Evolutionary conservation across 1,139 yeast species (phyloP), one percentile per base, ranked within the genome.

Genomic region (Ogataea hybrid): DNA sequence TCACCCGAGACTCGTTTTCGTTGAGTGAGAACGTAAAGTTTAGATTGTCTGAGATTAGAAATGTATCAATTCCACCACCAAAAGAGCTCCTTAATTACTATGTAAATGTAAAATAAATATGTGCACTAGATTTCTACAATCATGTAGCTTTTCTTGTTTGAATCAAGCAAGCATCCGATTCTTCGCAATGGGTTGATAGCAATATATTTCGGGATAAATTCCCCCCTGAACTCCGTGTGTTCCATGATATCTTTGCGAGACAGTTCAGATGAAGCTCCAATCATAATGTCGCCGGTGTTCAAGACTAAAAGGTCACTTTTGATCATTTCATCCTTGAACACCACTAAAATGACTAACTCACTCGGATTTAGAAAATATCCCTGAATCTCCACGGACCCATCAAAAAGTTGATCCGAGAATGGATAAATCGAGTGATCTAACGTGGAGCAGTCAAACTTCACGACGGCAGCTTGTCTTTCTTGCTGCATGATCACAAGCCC

Each of bases 131-230:
- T 17, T 29, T 53, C 52, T 36, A 73, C 61, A 4, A 73, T 61
- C 8, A 62, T 45, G 53, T 73, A 76, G 34, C 64, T 64, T 42
- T 67, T 68, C 38, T 63, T 61, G 29, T 67, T 63, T 2, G 57
- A 46, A 41, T 73, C 77, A 20, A 75, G 51, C 21, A 75, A 46
- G 49, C 77, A 74, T 1, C 71, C 75, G 35, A 62, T 56, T 2
- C 56, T 49, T 34, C 65, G 53, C 18, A 35, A 22, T 1, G 50
- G 36, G 44, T 63, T 65, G 22, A 68, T 46, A 1, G 72, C 56
- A 35, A 71, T 39, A 27, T 43, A 46, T 4, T 40, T 40, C 0
- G 54, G 53, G 11, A 42, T 27, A 18, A 42, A 42, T 6, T 27
- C 48, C 10, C 28, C 34, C 17, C 11, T 21, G 21, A 31, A 39